Percentiles rank a stretch among this genome's conserved stretches.
These are phyloP conservation scores for Debaryomyces hansenii DNA, from an alignment of 805 yeast species.

Conservation along the genomic window DNA sequence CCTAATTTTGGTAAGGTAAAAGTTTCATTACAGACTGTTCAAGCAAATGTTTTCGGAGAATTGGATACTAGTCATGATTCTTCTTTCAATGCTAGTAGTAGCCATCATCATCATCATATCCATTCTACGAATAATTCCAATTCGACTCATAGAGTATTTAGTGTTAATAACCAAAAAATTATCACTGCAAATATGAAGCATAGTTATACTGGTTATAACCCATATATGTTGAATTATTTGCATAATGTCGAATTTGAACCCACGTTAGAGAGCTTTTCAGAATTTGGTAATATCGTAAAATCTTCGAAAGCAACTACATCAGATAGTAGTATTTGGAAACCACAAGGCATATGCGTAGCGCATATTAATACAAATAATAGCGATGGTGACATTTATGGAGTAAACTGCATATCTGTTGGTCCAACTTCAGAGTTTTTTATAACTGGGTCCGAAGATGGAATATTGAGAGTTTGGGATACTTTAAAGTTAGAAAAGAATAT, in stretches of 20 bases:
- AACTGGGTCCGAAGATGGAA: conserved; percentile 77
- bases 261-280: conserved; percentile 57
- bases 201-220: conserved; percentile 69
- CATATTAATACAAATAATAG: conserved; percentile 64
- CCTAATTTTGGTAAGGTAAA: conserved; percentile 29
- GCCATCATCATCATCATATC: conserved; percentile 12
- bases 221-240: conserved; percentile 59
- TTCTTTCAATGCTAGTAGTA: neutral
- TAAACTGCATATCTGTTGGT: conserved; percentile 59
- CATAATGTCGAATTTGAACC: conserved; percentile 56
- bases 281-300: conserved; percentile 53
- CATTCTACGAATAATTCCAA: conserved; percentile 10
- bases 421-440: conserved; percentile 66
- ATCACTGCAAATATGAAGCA: conserved; percentile 41
- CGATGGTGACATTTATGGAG: conserved; percentile 30
- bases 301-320: conserved; percentile 1
- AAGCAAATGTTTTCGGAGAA: conserved; percentile 48
- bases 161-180: conserved; percentile 29
- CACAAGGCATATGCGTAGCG: conserved; percentile 58
- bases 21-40: conserved; percentile 41
- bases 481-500: conserved; percentile 62
- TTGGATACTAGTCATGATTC: conserved; percentile 30
- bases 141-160: conserved; percentile 38
- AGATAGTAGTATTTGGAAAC: conserved; percentile 15
- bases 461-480: conserved; percentile 77